Percentiles rank a stretch among this genome's conserved stretches.
Evolutionary conservation across 805 yeast species (phyloP).

Genomic region (Brettanomyces nanus): DNA sequence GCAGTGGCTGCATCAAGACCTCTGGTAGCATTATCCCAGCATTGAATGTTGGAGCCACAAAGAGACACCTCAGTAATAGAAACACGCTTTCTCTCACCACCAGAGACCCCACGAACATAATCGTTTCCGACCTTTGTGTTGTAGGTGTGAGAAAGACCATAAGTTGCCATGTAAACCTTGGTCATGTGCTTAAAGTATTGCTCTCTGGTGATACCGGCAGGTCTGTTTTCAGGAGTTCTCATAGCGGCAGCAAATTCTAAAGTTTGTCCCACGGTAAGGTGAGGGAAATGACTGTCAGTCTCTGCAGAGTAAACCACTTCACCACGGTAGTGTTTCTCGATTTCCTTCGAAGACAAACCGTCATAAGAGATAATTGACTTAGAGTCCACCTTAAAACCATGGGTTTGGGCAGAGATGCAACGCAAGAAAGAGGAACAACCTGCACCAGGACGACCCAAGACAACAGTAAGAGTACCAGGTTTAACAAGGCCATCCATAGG

Average conservation of each 20-base stretch:
- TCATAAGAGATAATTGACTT: constrained; percentile 43
- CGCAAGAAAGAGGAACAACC: constrained; percentile 66
- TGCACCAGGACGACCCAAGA: constrained; percentile 77
- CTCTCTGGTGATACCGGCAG: constrained; percentile 51
- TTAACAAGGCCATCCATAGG: constrained; percentile 56
- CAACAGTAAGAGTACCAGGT: constrained; percentile 63
- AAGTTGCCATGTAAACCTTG: constrained; percentile 30
- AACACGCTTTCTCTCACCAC: constrained; percentile 62
- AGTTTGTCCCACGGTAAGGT: constrained; percentile 59
- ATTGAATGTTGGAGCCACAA: constrained; percentile 34
- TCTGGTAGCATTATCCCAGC: constrained; percentile 66
- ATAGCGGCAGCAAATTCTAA: constrained; percentile 53
- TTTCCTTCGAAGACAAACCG: constrained; percentile 46
- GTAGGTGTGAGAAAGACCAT: constrained; percentile 38
- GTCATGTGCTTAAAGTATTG: constrained; percentile 46
- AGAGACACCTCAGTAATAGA: constrained; percentile 49
- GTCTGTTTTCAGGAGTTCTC: constrained; percentile 55
- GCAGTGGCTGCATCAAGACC: constrained; percentile 70
- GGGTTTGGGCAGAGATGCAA: constrained; percentile 49
- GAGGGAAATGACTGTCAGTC: constrained; percentile 60
- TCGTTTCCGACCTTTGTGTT: constrained; percentile 59
- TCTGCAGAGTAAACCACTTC: constrained; percentile 68
- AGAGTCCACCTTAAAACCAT: constrained; percentile 45
- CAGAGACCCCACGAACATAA: constrained; percentile 55
- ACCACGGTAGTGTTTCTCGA: constrained; percentile 48